Evolutionary conservation across 345 rosid genomes (phyloP).

Genomic region (Geranium rotundifolium): DNA sequence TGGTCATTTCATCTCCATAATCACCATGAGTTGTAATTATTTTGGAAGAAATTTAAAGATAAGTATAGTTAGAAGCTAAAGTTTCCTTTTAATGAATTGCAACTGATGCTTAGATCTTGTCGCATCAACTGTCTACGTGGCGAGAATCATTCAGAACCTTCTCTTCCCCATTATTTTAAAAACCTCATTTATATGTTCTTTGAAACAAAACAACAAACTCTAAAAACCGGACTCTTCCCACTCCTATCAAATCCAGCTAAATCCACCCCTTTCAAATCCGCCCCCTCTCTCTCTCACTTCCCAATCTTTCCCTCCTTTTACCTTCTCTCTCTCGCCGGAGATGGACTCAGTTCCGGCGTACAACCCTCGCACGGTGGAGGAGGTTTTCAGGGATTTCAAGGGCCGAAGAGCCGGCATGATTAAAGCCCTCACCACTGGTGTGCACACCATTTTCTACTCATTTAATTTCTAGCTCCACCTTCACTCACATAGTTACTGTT

Average conservation of each 20-base stretch:
- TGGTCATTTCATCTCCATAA: too few relatives aligned
- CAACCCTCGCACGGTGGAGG: constrained; percentile 68
- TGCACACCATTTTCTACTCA: neutral
- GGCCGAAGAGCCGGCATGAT: constrained; percentile 64
- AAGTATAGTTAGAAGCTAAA: too few relatives aligned
- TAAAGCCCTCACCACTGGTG: constrained; percentile 64
- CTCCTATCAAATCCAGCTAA: constrained; percentile 9
- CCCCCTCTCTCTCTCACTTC: constrained; percentile 13
- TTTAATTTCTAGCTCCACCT: neutral
- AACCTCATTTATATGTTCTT: too few relatives aligned
- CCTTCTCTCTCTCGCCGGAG: constrained; percentile 19
- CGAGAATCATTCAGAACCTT: too few relatives aligned
- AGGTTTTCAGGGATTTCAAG: constrained; percentile 57
- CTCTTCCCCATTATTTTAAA: too few relatives aligned
- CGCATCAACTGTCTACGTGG: too few relatives aligned
- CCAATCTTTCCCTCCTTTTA: constrained; percentile 3
- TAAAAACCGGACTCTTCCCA: neutral
- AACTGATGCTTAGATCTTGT: too few relatives aligned
- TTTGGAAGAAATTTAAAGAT: too few relatives aligned
- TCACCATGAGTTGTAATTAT: too few relatives aligned
- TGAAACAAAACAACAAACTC: too few relatives aligned
- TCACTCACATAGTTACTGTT: neutral
- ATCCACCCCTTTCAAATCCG: constrained; percentile 18
- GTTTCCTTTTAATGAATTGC: too few relatives aligned
- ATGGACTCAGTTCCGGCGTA: constrained; percentile 21